Conservation (phyloP, 768 basidiomycete genomes). For the Leccinum subgranulosum region DNA sequence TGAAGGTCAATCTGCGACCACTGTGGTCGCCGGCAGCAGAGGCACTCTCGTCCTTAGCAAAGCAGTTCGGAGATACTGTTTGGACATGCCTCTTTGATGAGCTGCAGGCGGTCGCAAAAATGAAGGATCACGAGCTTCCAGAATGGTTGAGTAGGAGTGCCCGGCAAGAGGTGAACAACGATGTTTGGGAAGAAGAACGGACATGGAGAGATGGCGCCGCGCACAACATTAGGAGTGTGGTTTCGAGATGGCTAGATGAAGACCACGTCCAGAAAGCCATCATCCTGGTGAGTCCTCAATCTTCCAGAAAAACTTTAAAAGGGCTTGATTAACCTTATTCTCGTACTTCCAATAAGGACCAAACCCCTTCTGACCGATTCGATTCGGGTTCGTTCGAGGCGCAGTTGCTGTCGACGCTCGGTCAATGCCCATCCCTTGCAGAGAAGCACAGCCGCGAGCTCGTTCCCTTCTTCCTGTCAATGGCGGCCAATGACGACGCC, state of each 20-base stretch:
- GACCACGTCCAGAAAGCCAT: conserved; percentile 31
- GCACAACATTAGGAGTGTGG: conserved; percentile 52
- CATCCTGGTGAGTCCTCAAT: conserved; percentile 29
- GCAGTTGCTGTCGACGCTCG: conserved; percentile 71
- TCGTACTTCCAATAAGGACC: conserved; percentile 34
- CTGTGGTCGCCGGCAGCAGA: conserved; percentile 81
- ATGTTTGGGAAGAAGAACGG: conserved; percentile 63
- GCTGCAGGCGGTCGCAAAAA: conserved; percentile 37
- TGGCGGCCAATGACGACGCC: conserved; percentile 33
- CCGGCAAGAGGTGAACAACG: conserved; percentile 21
- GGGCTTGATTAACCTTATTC: background rate
- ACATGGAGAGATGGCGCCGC: conserved; percentile 76
- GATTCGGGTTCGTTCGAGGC: conserved; percentile 75
- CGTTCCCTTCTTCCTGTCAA: conserved; percentile 74
- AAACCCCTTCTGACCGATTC: conserved; percentile 52
- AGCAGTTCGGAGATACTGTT: conserved; percentile 62
- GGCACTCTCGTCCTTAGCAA: conserved; percentile 52
- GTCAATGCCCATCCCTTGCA: conserved; percentile 65
- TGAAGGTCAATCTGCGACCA: conserved; percentile 92
- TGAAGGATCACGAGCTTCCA: conserved; percentile 4
- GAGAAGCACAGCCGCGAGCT: conserved; percentile 89
- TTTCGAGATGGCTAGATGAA: conserved; percentile 46
- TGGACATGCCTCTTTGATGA: conserved; percentile 73
- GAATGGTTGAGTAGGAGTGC: conserved; percentile 26
- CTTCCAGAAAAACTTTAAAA: background rate